Base-by-base conservation (phyloP, 1,139 yeast genomes). In the Pichia norvegensis region DNA sequence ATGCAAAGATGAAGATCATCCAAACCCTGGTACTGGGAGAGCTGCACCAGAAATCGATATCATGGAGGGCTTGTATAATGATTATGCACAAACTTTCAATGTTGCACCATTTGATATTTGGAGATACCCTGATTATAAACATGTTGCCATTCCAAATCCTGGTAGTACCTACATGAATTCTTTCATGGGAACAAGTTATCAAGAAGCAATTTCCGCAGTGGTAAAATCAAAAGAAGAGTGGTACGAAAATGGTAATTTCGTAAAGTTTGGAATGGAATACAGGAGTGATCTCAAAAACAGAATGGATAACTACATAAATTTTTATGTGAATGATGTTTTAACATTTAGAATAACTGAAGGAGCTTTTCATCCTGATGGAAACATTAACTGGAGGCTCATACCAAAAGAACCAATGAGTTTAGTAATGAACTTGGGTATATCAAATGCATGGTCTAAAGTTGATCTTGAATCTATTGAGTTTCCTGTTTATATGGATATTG, bases 261-360 rank as follows among this genome's bases (percentile, higher is more conserved):
- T 90, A 64, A 73, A 70, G 38, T 88, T 76, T 60, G 92, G 86
- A 1, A 80, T 76, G 55, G 97, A 90, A 65, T 87, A 83, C 60
- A 60, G 78, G 52, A 80, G 84, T 59, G 92, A 82, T 60, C 65
- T 73, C 51, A 67, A 67, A 23, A 63, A 69, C 41, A 96, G 96
- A 46, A 57, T 50, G 16, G 54, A 58, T 25, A 74, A 74, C 4
- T 88, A 86, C 62, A 70, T 83, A 52, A 75, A 81, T 44, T 90
- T 96, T 95, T 82, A 74, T 55, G 74, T 77, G 16, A 83, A 83
- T 33, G 68, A 70, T 41, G 67, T 70, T 16, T 79, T 81, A 42
- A 73, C 81, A 0, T 63, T 71, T 42, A 77, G 82, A 0, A 61
- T 76, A 1, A 63, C 69, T 51, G 63, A 78, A 1, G 56, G 65